Conservation (phyloP, 2,329 filamentous ascomycete species). For the Epichloe bromicola region DNA sequence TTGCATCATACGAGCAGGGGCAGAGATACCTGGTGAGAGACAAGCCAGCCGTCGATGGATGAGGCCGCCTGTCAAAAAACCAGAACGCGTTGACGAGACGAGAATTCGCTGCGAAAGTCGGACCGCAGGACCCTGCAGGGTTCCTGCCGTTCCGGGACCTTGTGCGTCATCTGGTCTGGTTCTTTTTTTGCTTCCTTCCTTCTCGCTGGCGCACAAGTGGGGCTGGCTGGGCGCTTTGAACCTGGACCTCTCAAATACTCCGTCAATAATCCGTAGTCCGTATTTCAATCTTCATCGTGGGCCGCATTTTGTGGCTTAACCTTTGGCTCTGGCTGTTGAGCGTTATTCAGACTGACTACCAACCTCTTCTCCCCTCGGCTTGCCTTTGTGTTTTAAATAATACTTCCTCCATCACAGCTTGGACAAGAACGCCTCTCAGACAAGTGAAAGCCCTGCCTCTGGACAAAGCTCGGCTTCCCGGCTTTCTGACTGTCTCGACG, state of each 20-base stretch:
- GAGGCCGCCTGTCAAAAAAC: background rate
- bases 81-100: background rate
- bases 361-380: background rate
- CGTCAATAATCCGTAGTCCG: background rate
- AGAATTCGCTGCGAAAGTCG: background rate
- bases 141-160: slow-evolving; percentile 2
- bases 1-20: slow-evolving; percentile 11
- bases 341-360: background rate
- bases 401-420: too few species aligned
- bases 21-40: background rate
- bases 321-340: background rate
- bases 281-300: background rate
- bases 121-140: slow-evolving; percentile 1
- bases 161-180: background rate
- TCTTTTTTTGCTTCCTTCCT: too few species aligned
- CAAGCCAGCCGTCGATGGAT: background rate
- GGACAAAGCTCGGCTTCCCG: background rate
- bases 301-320: too few species aligned
- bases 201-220: too few species aligned
- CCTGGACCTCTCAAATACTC: background rate
- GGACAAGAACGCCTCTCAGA: too few species aligned
- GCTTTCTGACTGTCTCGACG: background rate
- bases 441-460: too few species aligned
- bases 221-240: too few species aligned
- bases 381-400: background rate